A percentile compares a stretch with the other conserved stretches of the same genome.
Conservation (phyloP, 2,329 filamentous ascomycete species). For the Penicillium sp. region DNA sequence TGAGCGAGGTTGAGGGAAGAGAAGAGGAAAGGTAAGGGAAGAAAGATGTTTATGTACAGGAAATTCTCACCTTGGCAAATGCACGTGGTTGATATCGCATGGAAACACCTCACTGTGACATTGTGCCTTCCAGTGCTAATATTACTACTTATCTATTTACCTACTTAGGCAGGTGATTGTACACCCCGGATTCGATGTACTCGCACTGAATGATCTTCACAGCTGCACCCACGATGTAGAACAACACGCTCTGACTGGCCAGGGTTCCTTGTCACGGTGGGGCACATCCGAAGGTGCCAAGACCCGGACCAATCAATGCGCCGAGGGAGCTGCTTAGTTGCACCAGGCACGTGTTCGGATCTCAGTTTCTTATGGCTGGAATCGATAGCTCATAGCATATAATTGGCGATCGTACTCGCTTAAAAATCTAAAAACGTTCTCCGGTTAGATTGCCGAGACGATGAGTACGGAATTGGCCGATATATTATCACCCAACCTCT, state of each 20-base stretch:
- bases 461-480: neutral
- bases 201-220: constrained; percentile 2
- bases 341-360: neutral
- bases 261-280: neutral
- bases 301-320: neutral
- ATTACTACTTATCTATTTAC: neutral
- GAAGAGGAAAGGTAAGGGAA: neutral
- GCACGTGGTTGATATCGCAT: neutral
- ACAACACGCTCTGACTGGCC: neutral
- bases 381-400: neutral
- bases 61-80: neutral
- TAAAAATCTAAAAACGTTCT: neutral
- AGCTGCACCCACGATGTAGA: neutral
- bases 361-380: neutral
- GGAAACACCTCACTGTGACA: neutral
- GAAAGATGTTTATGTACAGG: neutral
- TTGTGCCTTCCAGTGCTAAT: neutral
- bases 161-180: neutral
- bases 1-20: neutral
- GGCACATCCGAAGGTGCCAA: neutral
- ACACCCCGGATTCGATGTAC: neutral
- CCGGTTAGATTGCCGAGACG: neutral
- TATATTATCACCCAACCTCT: neutral
- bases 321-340: neutral
- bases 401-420: neutral